Percentiles rank a stretch among this genome's conserved stretches.
Conservation (phyloP, 2,329 filamentous ascomycete genomes). For the Xylaria hypoxylon region DNA sequence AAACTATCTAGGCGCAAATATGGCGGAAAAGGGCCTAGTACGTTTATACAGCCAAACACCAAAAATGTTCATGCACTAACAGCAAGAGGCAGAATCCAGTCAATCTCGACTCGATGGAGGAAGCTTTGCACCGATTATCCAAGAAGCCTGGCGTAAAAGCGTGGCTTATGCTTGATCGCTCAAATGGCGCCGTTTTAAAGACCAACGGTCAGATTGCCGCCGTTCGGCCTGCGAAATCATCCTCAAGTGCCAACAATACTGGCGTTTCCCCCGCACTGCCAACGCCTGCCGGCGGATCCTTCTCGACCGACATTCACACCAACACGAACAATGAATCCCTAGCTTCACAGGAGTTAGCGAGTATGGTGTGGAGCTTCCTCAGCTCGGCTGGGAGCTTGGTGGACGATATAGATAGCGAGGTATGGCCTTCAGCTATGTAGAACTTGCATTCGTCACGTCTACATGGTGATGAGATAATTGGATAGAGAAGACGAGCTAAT, state of each 20-base stretch:
- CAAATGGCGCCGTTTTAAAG: slow-evolving; percentile 78
- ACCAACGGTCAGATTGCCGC: slow-evolving; percentile 76
- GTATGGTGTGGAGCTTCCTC: slow-evolving; percentile 81
- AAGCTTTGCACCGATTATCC: slow-evolving; percentile 75
- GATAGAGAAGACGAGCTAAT: slow-evolving; percentile 23
- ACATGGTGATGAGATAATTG: slow-evolving; percentile 1
- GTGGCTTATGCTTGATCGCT: slow-evolving; percentile 78
- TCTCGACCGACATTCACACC: slow-evolving; percentile 58
- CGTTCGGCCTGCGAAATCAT: slow-evolving; percentile 60
- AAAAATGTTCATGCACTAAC: slow-evolving; percentile 8
- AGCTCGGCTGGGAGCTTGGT: slow-evolving; percentile 75
- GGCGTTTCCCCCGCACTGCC: slow-evolving; percentile 41
- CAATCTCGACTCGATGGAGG: slow-evolving; percentile 71
- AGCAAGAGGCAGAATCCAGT: slow-evolving; percentile 51
- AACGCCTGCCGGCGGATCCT: slow-evolving; percentile 53
- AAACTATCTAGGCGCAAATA: slow-evolving; percentile 16
- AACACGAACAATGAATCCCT: slow-evolving; percentile 62
- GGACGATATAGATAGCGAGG: slow-evolving; percentile 78
- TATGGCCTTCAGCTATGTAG: slow-evolving; percentile 51
- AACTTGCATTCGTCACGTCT: slow-evolving; percentile 5
- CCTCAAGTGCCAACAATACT: slow-evolving; percentile 37
- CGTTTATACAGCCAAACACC: slow-evolving; percentile 9
- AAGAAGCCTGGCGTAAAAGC: slow-evolving; percentile 84
- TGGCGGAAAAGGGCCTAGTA: slow-evolving; percentile 49
- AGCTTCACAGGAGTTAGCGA: slow-evolving; percentile 78